Evolutionary conservation across 2,329 filamentous ascomycete species (phyloP), one percentile per base, ranked within the genome.

Genomic region (Coniochaeta ligniaria): DNA sequence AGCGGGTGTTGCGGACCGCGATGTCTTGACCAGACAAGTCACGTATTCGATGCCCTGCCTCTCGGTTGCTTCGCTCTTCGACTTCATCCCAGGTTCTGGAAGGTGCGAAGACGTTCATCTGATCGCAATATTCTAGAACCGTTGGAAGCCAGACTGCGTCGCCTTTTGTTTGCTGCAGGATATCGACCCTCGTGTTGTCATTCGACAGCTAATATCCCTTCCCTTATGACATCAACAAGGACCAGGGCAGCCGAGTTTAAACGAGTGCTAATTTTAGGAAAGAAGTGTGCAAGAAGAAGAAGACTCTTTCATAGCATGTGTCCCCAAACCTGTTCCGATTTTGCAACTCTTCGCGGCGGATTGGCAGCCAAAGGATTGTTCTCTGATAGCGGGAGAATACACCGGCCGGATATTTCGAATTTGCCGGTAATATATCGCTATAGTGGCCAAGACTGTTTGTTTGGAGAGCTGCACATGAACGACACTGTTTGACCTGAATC

Each of bases 41-140:
- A 36, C 35, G 12, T 16, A 26, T 26, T 24, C 20, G 4, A 28
- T 52, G 14, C 12, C 16, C 17, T 52, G 22, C 6, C 26, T 52
- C 47, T 28, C 26, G 22, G 31, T 17, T 22, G 31, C 33, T 1
- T 56, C 31, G 11, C 22, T n/a, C 16, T 56, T 36, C 28, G 54
- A 56, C 28, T 56, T 56, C 54, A 56, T 56, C 54, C 54, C 28
- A 56, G 54, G 17, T 20, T 36, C 20, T 56, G 54, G 54, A 56
- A 56, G 28, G 54, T 36, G 54, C 31, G 31, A 56, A 35, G 47
- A n/a, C n/a, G 22, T 52, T 26, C 22, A 56, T 56, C 22, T 56
- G n/a, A 1, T 56, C 2, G 12, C 20, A 36, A 56, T 56, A n/a
- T 56, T 56, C 54, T 56, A 56, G 54, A 36, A 56, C 54, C 54